Conservation (phyloP, 106 monocot genomes). For the Dioscorea dumetorum region DNA sequence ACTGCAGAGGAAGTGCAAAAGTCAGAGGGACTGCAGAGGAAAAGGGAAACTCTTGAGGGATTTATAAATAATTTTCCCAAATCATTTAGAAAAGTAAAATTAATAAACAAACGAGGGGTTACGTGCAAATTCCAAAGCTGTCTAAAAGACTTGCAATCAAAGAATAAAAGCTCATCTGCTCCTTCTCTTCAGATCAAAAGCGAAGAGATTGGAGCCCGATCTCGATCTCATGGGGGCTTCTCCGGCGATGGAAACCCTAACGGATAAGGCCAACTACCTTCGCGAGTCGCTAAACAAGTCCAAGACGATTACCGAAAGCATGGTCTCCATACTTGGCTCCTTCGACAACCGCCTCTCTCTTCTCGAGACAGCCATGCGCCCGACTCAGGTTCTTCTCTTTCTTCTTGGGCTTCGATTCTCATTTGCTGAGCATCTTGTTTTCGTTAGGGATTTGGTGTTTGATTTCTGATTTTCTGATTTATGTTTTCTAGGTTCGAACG, state of each 20-base stretch:
- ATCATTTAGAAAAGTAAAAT: too few relatives aligned
- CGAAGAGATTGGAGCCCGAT: not conserved
- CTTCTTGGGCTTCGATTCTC: not conserved
- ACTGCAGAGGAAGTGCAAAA: too few relatives aligned
- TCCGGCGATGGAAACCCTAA: slow-evolving; percentile 15
- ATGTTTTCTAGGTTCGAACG: slow-evolving; percentile 38
- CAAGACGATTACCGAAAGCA: slow-evolving; percentile 21
- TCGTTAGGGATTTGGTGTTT: not conserved
- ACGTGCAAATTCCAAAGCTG: too few relatives aligned
- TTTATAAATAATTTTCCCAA: too few relatives aligned
- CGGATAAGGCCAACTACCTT: slow-evolving; percentile 21
- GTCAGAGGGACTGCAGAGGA: too few relatives aligned
- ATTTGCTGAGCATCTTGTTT: not conserved
- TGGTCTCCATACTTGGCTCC: slow-evolving; percentile 65
- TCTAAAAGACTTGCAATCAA: too few relatives aligned
- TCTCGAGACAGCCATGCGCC: slow-evolving; percentile 73
- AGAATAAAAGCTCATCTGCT: too few relatives aligned
- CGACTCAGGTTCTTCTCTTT: slow-evolving; percentile 34
- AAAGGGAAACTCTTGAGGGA: too few relatives aligned
- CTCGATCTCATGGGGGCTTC: not conserved
- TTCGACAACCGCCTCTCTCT: slow-evolving; percentile 69
- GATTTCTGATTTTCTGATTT: not conserved
- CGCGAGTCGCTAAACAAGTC: slow-evolving; percentile 19
- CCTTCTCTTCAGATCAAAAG: too few relatives aligned
- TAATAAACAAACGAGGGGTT: too few relatives aligned